Conservation (phyloP, 805 yeast genomes). For the Teunomyces lycoperdinae region DNA sequence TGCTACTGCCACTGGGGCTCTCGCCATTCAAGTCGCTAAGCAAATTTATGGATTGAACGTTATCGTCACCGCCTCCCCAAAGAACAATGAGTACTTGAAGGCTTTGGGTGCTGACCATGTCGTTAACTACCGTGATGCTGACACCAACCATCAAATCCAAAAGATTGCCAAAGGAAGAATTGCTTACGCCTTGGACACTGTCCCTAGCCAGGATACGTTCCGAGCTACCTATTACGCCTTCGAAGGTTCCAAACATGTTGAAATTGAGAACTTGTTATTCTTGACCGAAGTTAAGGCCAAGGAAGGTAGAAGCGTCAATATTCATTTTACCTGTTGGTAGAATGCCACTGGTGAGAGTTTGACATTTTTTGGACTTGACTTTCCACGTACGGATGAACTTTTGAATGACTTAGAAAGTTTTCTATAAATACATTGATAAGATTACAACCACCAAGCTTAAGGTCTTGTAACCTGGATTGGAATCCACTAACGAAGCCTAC, state of each 20-base stretch:
- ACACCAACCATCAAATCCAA: slow-evolving; percentile 21
- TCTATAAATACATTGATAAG: slow-evolving; percentile 15
- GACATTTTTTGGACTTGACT: not conserved
- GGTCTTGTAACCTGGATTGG: slow-evolving; percentile 27
- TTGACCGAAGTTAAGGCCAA: not conserved
- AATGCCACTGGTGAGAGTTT: slow-evolving; percentile 3
- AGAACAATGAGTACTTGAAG: slow-evolving; percentile 21
- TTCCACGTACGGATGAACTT: slow-evolving; percentile 2
- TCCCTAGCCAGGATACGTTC: slow-evolving; percentile 18
- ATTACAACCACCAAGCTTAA: slow-evolving; percentile 18
- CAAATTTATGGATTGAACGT: slow-evolving; percentile 26
- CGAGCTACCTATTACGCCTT: slow-evolving; percentile 28
- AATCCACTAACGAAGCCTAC: slow-evolving; percentile 33
- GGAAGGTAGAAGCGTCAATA: slow-evolving; percentile 2
- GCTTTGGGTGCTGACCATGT: slow-evolving; percentile 27
- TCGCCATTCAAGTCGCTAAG: slow-evolving; percentile 32
- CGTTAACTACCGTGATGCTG: slow-evolving; percentile 25
- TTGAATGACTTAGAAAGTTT: slow-evolving; percentile 11
- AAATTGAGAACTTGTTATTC: slow-evolving; percentile 7
- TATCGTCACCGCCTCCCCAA: slow-evolving; percentile 26
- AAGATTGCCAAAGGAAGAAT: slow-evolving; percentile 17
- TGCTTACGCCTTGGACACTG: slow-evolving; percentile 26
- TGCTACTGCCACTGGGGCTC: slow-evolving; percentile 30
- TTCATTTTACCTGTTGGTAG: slow-evolving; percentile 6
- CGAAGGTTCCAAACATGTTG: slow-evolving; percentile 17